These are phyloP conservation scores for Phoma sp. DNA, from an alignment of 2,329 filamentous ascomycete species.

Conservation along the genomic window DNA sequence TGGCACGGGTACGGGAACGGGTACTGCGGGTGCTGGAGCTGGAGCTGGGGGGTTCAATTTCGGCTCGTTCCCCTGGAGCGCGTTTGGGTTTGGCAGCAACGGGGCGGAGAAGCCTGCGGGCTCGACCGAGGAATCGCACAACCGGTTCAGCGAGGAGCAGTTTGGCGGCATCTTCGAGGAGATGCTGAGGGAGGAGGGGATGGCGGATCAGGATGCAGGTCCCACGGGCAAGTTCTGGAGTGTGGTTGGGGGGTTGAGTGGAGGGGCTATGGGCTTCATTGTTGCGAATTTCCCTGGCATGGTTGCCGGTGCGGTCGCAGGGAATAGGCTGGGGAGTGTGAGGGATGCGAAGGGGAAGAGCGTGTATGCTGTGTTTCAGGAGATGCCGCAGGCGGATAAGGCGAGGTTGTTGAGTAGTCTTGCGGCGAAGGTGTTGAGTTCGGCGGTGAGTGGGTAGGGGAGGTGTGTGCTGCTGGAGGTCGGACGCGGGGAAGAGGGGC, in stretches of 20 bases:
- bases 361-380: conserved; percentile 89
- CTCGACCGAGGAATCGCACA: conserved; percentile 53
- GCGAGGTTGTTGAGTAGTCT: conserved; percentile 81
- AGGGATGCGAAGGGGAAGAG: conserved; percentile 92
- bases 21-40: background rate
- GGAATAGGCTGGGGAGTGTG: conserved; percentile 88
- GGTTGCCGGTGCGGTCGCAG: conserved; percentile 87
- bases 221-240: conserved; percentile 83
- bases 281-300: conserved; percentile 89
- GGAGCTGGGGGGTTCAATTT: conserved; percentile 17
- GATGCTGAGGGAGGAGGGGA: conserved; percentile 61
- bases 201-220: conserved; percentile 71
- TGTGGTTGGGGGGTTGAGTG: conserved; percentile 81
- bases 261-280: conserved; percentile 92
- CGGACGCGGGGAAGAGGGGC: background rate
- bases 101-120: conserved; percentile 45
- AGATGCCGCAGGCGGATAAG: conserved; percentile 82
- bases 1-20: too few species aligned
- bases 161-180: conserved; percentile 73
- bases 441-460: conserved; percentile 54
- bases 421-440: conserved; percentile 84
- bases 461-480: background rate
- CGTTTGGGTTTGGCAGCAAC: conserved; percentile 65
- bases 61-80: conserved; percentile 77
- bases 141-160: conserved; percentile 73